These are phyloP conservation scores for Reticulascus tulasneorum DNA, from an alignment of 2,329 filamentous ascomycete genomes.

Conservation along the genomic window DNA sequence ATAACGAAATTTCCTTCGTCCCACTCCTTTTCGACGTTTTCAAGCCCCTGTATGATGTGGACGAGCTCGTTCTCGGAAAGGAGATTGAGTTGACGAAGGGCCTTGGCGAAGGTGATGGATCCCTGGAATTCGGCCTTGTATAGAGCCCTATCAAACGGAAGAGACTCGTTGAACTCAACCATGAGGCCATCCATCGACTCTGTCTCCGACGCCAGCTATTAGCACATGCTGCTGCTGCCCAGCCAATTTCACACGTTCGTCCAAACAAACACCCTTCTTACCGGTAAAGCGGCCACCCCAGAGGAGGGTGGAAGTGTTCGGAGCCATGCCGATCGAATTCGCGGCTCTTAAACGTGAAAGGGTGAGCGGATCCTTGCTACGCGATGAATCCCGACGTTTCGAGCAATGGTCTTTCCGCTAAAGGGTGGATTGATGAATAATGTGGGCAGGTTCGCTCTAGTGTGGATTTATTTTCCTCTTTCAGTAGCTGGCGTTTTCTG, in stretches of 20 bases:
- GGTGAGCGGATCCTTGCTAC: too few species aligned
- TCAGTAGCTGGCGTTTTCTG: too few species aligned
- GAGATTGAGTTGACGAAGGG: conserved; percentile 58
- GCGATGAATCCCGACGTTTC: too few species aligned
- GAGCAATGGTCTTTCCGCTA: too few species aligned
- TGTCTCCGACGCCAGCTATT: conserved; percentile 24
- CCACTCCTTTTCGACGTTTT: conserved; percentile 27
- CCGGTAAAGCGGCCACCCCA: not conserved
- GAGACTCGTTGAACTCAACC: conserved; percentile 56
- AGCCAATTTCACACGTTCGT: too few species aligned
- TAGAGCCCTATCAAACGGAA: conserved; percentile 61
- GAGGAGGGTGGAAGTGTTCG: conserved; percentile 1
- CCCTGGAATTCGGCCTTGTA: conserved; percentile 64
- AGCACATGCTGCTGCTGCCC: too few species aligned
- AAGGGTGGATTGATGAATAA: too few species aligned
- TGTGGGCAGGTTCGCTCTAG: too few species aligned
- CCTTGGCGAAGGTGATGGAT: conserved; percentile 61
- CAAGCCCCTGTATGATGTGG: conserved; percentile 57
- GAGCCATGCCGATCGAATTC: too few species aligned
- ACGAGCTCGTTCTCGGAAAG: conserved; percentile 58
- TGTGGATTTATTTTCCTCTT: too few species aligned
- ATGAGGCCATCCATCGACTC: conserved; percentile 13
- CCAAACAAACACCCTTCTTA: too few species aligned
- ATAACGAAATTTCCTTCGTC: conserved; percentile 26
- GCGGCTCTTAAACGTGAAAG: too few species aligned